Evolutionary conservation across 2,329 filamentous ascomycete genomes (phyloP).

Genomic region (Grosmannia penicillata): DNA sequence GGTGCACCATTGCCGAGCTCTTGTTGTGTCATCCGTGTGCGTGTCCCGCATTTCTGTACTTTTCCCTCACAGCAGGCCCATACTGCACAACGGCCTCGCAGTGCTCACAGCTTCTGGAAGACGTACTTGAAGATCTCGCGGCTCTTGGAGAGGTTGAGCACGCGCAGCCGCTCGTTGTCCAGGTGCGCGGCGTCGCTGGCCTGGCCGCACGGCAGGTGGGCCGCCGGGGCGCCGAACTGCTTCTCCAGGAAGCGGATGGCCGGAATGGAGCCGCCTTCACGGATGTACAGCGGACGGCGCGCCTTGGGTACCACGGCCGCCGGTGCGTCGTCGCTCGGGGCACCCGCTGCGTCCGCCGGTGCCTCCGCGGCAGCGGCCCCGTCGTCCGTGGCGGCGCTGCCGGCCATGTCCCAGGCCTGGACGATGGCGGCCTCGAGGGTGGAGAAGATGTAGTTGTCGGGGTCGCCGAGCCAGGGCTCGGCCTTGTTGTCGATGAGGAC

Average conservation of each 20-base stretch:
- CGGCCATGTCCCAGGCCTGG: conserved; percentile 59
- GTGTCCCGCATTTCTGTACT: too few species aligned
- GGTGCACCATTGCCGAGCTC: too few species aligned
- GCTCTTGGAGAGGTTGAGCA: conserved; percentile 81
- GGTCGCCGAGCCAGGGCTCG: conserved; percentile 91
- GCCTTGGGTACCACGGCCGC: conserved; percentile 17
- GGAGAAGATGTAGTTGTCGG: conserved; percentile 77
- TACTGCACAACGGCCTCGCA: too few species aligned
- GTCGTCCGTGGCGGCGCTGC: conserved; percentile 14
- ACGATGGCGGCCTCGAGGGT: conserved; percentile 77
- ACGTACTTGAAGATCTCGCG: conserved; percentile 82
- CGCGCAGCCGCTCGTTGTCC: conserved; percentile 82
- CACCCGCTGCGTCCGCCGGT: not conserved
- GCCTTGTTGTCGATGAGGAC: conserved; percentile 85
- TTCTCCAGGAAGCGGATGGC: conserved; percentile 90
- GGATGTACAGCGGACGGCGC: conserved; percentile 71
- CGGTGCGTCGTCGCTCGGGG: not conserved
- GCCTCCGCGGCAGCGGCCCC: not conserved
- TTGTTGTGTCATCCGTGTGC: too few species aligned
- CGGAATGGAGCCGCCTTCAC: conserved; percentile 90
- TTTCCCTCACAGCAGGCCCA: too few species aligned
- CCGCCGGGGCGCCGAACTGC: conserved; percentile 79
- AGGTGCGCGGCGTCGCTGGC: conserved; percentile 88
- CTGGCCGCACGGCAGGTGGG: conserved; percentile 86
- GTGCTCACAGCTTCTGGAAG: conserved; percentile 52